phyloP scores from a whole-genome alignment of 257 asterid genomes.

The Cordia subcordata region DNA sequence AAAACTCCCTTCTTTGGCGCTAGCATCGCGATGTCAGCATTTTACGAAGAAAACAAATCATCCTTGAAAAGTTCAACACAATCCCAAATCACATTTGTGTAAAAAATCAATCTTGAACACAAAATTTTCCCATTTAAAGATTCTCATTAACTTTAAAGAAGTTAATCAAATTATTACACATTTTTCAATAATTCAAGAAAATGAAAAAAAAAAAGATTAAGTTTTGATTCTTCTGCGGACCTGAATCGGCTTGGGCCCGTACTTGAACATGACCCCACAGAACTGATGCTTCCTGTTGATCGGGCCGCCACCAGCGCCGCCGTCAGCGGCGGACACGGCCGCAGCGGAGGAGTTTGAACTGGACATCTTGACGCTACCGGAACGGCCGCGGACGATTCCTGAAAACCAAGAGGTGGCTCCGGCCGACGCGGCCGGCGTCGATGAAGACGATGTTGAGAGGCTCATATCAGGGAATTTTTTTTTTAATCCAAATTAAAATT shows the following conservation, averaged over 20 bases:
- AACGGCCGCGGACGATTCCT: constrained; percentile 80
- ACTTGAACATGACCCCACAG: constrained; percentile 82
- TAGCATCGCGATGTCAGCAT: no score
- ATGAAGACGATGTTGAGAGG: constrained; percentile 49
- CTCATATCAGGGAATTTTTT: constrained; percentile 24
- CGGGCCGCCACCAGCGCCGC: constrained; percentile 39
- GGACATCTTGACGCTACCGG: constrained; percentile 46
- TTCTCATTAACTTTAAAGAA: no score
- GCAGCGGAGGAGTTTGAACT: constrained; percentile 25
- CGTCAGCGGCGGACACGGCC: constrained; percentile 30
- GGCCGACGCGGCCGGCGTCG: constrained; percentile 22
- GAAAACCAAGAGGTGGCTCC: constrained; percentile 67
- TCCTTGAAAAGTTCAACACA: not conserved
- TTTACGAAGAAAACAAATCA: no score
- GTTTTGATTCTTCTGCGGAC: constrained; percentile 24
- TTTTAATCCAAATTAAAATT: no score
- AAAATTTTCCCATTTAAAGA: not conserved
- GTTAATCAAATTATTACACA: not conserved
- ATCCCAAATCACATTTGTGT: not conserved
- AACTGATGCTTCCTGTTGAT: constrained; percentile 67
- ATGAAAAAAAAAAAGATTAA: not conserved
- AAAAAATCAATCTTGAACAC: not conserved
- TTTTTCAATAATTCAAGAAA: not conserved
- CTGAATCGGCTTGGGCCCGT: constrained; percentile 78
- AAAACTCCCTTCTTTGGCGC: not conserved